Percentiles rank a stretch among this genome's conserved stretches.
phyloP scores from a whole-genome alignment of 176 grass and related monocot genomes.

The maize (Zea mays) region DNA sequence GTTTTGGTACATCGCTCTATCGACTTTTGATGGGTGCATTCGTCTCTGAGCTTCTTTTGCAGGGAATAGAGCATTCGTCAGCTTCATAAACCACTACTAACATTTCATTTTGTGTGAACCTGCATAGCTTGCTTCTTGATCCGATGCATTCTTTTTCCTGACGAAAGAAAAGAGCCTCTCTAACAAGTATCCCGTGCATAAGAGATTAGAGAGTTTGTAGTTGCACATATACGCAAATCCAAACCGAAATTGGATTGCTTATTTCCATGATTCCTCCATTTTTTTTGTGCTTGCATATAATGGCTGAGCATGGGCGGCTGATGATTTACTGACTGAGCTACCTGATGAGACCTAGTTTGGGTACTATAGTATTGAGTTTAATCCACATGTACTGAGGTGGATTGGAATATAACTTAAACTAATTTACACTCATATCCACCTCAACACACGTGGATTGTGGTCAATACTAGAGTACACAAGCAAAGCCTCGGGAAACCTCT shows the following conservation, averaged over 20 bases:
- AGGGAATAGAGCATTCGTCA: neutral
- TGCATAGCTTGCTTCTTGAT: neutral
- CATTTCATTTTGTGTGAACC: neutral
- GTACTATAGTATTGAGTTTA: too few species aligned
- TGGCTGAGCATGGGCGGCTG: neutral
- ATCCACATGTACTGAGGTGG: too few species aligned
- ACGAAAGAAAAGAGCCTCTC: neutral
- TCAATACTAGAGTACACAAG: neutral
- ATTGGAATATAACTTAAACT: too few species aligned
- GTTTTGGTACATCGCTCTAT: slow-evolving; percentile 4
- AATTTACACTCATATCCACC: too few species aligned
- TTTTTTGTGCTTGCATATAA: neutral
- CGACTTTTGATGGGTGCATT: neutral
- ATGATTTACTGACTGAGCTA: neutral
- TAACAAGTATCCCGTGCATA: neutral
- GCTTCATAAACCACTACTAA: neutral
- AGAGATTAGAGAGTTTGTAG: neutral
- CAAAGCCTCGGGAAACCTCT: neutral
- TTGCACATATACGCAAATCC: neutral
- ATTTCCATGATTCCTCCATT: neutral
- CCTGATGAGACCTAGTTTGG: neutral
- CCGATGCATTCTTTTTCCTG: neutral
- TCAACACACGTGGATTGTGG: too few species aligned
- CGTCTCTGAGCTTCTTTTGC: neutral
- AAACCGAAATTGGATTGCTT: neutral